These are phyloP conservation scores for Tolypocladium amazonense DNA, from an alignment of 2,329 filamentous ascomycete species.

Conservation along the genomic window DNA sequence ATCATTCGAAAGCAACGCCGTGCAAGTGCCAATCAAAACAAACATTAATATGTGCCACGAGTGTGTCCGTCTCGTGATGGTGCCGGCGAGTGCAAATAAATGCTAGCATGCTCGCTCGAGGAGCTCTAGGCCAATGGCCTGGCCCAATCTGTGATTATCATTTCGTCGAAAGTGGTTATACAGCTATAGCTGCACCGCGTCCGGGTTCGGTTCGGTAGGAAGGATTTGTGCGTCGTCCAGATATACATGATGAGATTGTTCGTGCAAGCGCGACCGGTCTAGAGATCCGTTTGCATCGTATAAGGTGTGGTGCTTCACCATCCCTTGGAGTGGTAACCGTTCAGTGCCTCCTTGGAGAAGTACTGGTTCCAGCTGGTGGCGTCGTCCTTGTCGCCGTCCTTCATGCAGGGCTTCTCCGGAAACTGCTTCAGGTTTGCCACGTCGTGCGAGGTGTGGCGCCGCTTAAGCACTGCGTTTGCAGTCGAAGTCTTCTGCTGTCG, in stretches of 20 bases:
- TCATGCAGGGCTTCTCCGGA: slow-evolving; percentile 54
- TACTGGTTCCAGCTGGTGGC: slow-evolving; percentile 77
- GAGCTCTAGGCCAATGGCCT: background rate
- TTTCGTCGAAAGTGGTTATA: background rate
- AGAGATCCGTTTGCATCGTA: slow-evolving; percentile 2
- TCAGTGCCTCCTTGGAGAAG: slow-evolving; percentile 65
- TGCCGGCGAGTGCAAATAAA: slow-evolving; percentile 1
- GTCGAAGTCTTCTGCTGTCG: slow-evolving; percentile 88
- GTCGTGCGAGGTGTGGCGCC: slow-evolving; percentile 82
- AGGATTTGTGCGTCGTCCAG: slow-evolving; percentile 16
- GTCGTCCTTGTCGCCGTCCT: slow-evolving; percentile 50
- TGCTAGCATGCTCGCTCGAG: background rate
- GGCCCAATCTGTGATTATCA: background rate
- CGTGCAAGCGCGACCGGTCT: slow-evolving; percentile 6
- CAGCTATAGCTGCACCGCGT: background rate
- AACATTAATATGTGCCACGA: slow-evolving; percentile 6
- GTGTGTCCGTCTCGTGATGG: slow-evolving; percentile 1
- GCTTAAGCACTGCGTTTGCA: slow-evolving; percentile 78
- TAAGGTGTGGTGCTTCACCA: slow-evolving; percentile 18
- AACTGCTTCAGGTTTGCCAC: slow-evolving; percentile 80
- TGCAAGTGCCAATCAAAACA: slow-evolving; percentile 8
- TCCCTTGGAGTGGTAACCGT: slow-evolving; percentile 33
- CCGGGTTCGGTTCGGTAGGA: background rate
- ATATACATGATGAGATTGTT: slow-evolving; percentile 13
- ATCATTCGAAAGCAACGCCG: slow-evolving; percentile 14